phyloP scores from a whole-genome alignment of 2,329 filamentous ascomycete genomes.

The Beauveria asiatica region DNA sequence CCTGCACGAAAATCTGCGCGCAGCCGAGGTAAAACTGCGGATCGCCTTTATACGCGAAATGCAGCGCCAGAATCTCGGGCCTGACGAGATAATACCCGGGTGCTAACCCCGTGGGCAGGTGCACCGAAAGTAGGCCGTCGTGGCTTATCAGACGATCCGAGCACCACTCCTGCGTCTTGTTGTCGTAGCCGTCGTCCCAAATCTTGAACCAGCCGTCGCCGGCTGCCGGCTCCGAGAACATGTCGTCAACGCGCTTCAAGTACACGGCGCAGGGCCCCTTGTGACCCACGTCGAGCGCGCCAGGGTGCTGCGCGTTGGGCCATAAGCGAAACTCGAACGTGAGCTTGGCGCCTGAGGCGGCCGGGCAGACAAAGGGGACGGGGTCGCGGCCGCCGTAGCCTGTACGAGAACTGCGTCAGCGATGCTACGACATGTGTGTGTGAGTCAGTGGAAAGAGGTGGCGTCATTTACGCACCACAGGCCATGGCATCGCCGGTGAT shows the following conservation, averaged over 20 bases:
- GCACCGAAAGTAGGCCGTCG: conserved; percentile 54
- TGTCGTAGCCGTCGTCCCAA: conserved; percentile 59
- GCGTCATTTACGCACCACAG: conserved; percentile 46
- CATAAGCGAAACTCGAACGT: conserved; percentile 60
- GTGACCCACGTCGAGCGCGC: conserved; percentile 51
- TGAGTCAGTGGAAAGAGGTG: neutral
- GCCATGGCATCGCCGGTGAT: conserved; percentile 56
- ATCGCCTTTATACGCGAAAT: conserved; percentile 48
- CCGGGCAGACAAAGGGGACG: conserved; percentile 41
- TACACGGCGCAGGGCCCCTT: conserved; percentile 66
- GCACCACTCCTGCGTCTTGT: conserved; percentile 52
- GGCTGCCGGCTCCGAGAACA: conserved; percentile 40
- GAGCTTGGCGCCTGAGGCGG: conserved; percentile 43
- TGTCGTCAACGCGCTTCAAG: conserved; percentile 58
- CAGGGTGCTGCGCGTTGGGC: conserved; percentile 45
- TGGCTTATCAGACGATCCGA: conserved; percentile 58
- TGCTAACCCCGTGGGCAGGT: conserved; percentile 52
- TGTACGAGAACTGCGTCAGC: conserved; percentile 18
- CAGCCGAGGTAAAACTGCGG: conserved; percentile 70
- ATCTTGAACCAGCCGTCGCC: conserved; percentile 74
- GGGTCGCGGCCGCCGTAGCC: conserved; percentile 35
- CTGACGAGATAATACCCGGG: conserved; percentile 64
- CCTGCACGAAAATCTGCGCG: conserved; percentile 58
- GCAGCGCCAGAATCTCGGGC: conserved; percentile 61
- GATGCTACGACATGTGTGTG: neutral